Percentiles rank a stretch among this genome's conserved stretches.
These are phyloP conservation scores for Schizothecium vesticola DNA, from an alignment of 495 filamentous ascomycete genomes.

Conservation along the genomic window DNA sequence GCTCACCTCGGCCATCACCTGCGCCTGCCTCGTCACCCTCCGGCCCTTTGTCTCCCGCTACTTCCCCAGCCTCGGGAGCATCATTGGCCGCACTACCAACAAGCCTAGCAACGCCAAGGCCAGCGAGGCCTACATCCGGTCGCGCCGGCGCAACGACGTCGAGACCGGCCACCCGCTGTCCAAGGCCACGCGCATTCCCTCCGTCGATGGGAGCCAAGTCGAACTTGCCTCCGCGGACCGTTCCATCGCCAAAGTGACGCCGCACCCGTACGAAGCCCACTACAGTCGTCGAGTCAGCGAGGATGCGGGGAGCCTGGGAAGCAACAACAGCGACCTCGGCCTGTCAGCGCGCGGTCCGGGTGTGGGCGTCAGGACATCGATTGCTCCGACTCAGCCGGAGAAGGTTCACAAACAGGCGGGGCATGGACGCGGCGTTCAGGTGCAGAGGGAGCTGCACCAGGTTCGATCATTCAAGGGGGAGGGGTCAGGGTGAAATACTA, in stretches of 20 bases:
- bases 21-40: constrained; percentile 46
- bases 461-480: background rate
- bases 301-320: background rate
- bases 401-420: background rate
- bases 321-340: background rate
- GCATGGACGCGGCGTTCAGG: background rate
- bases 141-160: background rate
- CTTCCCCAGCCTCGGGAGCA: constrained; percentile 17
- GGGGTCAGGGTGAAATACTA: background rate
- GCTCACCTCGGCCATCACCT: constrained; percentile 50
- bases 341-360: background rate
- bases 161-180: background rate
- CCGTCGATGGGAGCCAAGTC: constrained; percentile 2
- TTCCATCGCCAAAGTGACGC: background rate
- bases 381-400: background rate
- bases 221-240: background rate
- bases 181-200: background rate
- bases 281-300: background rate
- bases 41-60: constrained; percentile 40
- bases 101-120: background rate
- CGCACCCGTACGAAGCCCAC: background rate
- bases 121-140: background rate
- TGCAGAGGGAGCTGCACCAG: constrained; percentile 5
- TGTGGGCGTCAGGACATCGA: constrained; percentile 6
- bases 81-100: background rate